Conservation (phyloP, 2,329 filamentous ascomycete species). For the Sporothrix inflata region DNA sequence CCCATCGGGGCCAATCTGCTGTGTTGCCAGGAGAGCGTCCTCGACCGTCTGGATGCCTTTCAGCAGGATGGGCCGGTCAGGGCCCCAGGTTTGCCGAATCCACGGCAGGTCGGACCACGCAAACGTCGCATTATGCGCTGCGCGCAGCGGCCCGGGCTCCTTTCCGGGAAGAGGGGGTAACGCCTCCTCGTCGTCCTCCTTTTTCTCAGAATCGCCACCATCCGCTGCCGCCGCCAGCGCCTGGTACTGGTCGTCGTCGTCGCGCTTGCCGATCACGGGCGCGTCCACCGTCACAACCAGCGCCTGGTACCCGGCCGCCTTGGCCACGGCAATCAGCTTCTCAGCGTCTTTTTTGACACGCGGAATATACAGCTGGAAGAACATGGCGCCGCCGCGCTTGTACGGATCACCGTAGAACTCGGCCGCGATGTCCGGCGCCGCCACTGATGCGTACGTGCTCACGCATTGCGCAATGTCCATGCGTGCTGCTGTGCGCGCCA, state of each 20-base stretch:
- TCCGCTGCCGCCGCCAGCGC: background rate
- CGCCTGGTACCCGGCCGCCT: slow-evolving; percentile 26
- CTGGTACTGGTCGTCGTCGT: slow-evolving; percentile 24
- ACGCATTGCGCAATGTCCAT: slow-evolving; percentile 33
- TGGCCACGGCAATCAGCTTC: slow-evolving; percentile 27
- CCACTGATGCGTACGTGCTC: slow-evolving; percentile 29
- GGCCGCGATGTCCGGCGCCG: slow-evolving; percentile 21
- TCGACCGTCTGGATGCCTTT: slow-evolving; percentile 42
- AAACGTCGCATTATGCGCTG: slow-evolving; percentile 16
- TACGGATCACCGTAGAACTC: slow-evolving; percentile 15
- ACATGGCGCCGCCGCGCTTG: slow-evolving; percentile 26
- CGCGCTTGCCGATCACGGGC: slow-evolving; percentile 30
- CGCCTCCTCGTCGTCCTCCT: background rate
- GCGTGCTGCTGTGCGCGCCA: slow-evolving; percentile 30
- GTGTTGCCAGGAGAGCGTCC: slow-evolving; percentile 44
- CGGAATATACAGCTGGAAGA: slow-evolving; percentile 32
- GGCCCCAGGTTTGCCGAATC: slow-evolving; percentile 60
- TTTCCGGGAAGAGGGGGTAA: slow-evolving; percentile 24
- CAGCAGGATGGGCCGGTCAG: slow-evolving; percentile 45
- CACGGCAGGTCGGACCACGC: slow-evolving; percentile 62
- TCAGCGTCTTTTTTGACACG: slow-evolving; percentile 3
- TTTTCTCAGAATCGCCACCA: background rate
- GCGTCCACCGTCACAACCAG: slow-evolving; percentile 31
- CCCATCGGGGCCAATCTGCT: slow-evolving; percentile 36
- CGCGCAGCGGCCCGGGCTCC: slow-evolving; percentile 10